A percentile compares a stretch with the other conserved stretches of the same genome.
Evolutionary conservation across 495 filamentous ascomycete genomes (phyloP).

Genomic region (Lophium mytilinum): DNA sequence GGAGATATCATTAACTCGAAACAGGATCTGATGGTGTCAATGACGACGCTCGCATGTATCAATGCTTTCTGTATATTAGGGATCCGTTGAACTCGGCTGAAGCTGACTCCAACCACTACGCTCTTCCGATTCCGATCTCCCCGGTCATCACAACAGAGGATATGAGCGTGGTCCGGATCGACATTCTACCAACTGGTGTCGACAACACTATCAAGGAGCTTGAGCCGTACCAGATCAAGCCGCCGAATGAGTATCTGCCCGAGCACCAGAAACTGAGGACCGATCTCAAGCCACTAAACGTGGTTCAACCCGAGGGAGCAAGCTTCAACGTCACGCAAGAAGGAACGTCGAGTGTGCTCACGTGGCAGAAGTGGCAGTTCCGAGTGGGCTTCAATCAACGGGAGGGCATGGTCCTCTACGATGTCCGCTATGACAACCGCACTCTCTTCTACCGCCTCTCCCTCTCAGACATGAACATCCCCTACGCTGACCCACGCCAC

Average conservation of each 20-base stretch:
- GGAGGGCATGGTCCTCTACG: conserved; percentile 62
- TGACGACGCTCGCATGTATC: conserved; percentile 52
- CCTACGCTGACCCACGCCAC: conserved; percentile 63
- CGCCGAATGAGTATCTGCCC: conserved; percentile 65
- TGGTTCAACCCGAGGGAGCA: conserved; percentile 68
- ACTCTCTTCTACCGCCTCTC: conserved; percentile 61
- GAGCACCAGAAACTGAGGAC: conserved; percentile 59
- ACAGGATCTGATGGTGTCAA: conserved; percentile 53
- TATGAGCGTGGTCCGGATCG: conserved; percentile 54
- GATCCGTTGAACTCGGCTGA: conserved; percentile 49
- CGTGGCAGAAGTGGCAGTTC: conserved; percentile 68
- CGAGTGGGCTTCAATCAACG: conserved; percentile 65
- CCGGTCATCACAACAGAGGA: conserved; percentile 63
- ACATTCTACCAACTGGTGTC: conserved; percentile 53
- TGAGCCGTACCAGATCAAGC: conserved; percentile 46
- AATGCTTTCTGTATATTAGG: conserved; percentile 60
- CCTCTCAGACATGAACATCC: conserved; percentile 70
- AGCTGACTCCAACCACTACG: conserved; percentile 68
- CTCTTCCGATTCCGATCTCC: conserved; percentile 67
- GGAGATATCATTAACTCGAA: conserved; percentile 1
- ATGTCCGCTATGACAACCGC: conserved; percentile 60
- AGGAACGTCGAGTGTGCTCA: conserved; percentile 40
- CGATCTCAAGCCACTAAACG: conserved; percentile 63
- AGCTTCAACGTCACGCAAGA: conserved; percentile 53
- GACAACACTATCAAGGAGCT: conserved; percentile 51